Base-by-base conservation (phyloP, 2,329 filamentous ascomycete genomes). In the Exutisphaerella laricina region DNA sequence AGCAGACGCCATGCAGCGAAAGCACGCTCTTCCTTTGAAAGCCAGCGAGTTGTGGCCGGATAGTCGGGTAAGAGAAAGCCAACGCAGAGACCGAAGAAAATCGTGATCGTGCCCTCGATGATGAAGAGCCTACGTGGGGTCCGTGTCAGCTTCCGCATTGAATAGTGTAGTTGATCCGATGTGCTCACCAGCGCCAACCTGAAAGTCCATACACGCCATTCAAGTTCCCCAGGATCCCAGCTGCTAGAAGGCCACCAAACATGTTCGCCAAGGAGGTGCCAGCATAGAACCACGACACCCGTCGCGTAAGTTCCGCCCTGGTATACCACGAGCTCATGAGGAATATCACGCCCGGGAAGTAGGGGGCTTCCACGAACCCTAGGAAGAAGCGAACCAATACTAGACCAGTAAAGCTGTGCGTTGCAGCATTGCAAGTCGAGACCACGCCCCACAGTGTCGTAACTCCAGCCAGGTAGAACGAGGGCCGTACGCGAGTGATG, bases 1-100 rank as follows among this genome's bases (percentile, higher is more conserved):
- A 71, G 59, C 1, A 78, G 61, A 0, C 75, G 65, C 69, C 71
- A 77, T 28, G 71, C 67, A 0, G 75, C 75, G 39, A 75, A 75
- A 0, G 67, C 66, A 43, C 73, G 74, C 50, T 78, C 73, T 30
- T 76, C 70, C 3, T 70, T 56, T 0, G 64, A 64, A 0, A 79
- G 55, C 75, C 76, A 79, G 17, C 61, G 64, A 0, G 75, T 76
- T 1, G 70, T 75, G 31, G 69, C 6, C 23, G 75, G 75, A 10
- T 75, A 77, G 50, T 79, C 69, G 48, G 49, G 75, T 51, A 39
- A 69, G 20, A 68, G 61, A 6, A 67, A 64, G 1, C 64, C 65
- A 12, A 46, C 45, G 10, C 45, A 16, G 1, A 53, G 35, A 10
- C 54, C 56, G 20, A 58, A 42, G 25, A 37, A 42, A 17, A 56